Conservation (phyloP, 176 grass and related monocot genomes). For the Neostapfia colusana region DNA sequence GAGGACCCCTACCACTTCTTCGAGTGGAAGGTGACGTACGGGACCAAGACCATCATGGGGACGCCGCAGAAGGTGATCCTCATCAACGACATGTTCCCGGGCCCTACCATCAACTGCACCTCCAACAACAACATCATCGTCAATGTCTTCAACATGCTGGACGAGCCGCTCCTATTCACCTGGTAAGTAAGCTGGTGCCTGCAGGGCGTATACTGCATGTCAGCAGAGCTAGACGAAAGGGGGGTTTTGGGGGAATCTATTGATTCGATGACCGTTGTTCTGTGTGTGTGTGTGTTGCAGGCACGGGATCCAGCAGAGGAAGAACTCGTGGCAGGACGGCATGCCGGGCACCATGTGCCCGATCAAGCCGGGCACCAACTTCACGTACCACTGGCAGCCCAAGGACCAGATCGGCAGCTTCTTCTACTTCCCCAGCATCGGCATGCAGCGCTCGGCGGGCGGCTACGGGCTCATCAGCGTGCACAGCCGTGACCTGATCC, state of each 20-base stretch:
- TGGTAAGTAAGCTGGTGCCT: conserved; percentile 42
- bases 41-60: conserved; percentile 60
- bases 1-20: conserved; percentile 93
- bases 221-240: no score
- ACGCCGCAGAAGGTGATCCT: conserved; percentile 65
- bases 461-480: conserved; percentile 70
- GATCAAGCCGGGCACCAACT: conserved; percentile 77
- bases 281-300: conserved; percentile 19
- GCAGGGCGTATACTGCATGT: no score
- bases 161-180: conserved; percentile 80
- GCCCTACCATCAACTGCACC: conserved; percentile 86
- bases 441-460: conserved; percentile 77
- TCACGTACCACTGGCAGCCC: conserved; percentile 80
- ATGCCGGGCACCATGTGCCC: conserved; percentile 76
- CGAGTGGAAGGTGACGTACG: conserved; percentile 84
- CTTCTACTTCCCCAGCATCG: conserved; percentile 87
- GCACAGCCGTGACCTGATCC: conserved; percentile 87
- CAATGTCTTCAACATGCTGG: conserved; percentile 86
- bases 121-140: conserved; percentile 92
- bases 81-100: conserved; percentile 81
- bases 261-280: not conserved
- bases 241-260: no score
- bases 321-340: conserved; percentile 92
- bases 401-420: conserved; percentile 97
- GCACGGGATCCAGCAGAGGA: conserved; percentile 94